phyloP scores from a whole-genome alignment of 257 asterid genomes.

The Solanum acaule region DNA sequence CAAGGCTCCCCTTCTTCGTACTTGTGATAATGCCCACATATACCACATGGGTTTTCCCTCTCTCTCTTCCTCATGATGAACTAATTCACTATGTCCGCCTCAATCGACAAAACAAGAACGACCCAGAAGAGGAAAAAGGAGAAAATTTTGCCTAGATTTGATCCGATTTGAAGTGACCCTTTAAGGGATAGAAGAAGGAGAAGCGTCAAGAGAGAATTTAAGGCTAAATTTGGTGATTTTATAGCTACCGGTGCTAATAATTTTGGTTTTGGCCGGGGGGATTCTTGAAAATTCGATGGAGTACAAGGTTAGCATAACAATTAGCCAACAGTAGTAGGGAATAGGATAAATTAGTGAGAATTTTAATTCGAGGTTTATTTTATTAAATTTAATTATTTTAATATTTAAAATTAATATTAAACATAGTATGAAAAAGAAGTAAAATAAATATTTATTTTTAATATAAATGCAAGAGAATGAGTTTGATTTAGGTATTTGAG shows the following conservation, averaged over 20 bases:
- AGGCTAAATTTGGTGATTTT: not conserved
- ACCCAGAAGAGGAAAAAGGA: not conserved
- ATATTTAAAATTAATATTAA: too few species aligned
- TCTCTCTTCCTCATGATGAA: slow-evolving; percentile 70
- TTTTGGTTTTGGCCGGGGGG: not conserved
- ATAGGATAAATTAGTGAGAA: not conserved
- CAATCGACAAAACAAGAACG: not conserved
- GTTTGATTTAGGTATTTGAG: not conserved
- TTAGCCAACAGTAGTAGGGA: not conserved
- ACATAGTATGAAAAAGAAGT: too few species aligned
- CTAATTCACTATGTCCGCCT: not conserved
- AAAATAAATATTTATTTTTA: too few species aligned
- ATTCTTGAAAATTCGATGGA: not conserved
- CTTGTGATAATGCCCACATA: slow-evolving; percentile 95
- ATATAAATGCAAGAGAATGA: not conserved
- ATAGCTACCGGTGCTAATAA: not conserved
- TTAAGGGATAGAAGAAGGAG: not conserved
- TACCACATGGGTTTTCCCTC: slow-evolving; percentile 83
- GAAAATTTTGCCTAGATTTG: not conserved
- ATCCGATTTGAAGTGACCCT: not conserved
- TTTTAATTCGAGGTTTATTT: too few species aligned
- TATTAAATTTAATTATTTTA: too few species aligned
- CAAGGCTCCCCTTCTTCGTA: slow-evolving; percentile 91
- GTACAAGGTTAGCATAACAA: not conserved
- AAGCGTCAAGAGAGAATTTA: not conserved